A percentile compares a stretch with the other conserved stretches of the same genome.
These are phyloP conservation scores for Thymus quinquecostatus DNA, from an alignment of 257 asterid species.

Conservation along the genomic window DNA sequence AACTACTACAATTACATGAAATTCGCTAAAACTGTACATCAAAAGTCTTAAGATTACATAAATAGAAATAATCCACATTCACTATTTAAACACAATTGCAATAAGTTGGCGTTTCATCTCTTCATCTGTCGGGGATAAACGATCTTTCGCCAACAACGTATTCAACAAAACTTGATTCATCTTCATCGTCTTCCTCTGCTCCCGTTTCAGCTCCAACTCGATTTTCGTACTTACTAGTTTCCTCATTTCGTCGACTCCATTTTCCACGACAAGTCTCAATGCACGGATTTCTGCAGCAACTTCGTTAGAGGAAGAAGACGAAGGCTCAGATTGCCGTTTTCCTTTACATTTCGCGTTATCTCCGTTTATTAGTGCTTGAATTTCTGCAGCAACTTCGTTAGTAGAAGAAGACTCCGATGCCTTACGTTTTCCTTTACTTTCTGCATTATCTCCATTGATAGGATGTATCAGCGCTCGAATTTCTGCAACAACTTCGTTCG, in stretches of 20 bases:
- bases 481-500: constrained; percentile 2
- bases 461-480: neutral
- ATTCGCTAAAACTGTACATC: no score
- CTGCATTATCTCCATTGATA: neutral
- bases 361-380: neutral
- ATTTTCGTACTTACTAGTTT: constrained; percentile 1
- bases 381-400: constrained; percentile 5
- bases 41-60: neutral
- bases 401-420: neutral
- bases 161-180: neutral
- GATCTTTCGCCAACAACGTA: constrained; percentile 12
- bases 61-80: neutral
- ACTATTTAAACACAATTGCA: neutral
- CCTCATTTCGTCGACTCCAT: neutral
- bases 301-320: neutral
- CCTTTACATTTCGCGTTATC: neutral
- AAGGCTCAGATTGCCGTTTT: neutral
- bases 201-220: neutral
- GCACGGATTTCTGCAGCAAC: neutral
- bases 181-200: neutral
- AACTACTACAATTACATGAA: neutral
- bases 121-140: neutral
- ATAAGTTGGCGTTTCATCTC: constrained; percentile 2
- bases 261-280: neutral
- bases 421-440: neutral